Percentiles rank a stretch among this genome's conserved stretches.
These are phyloP conservation scores for Sporothrix variecibatus DNA, from an alignment of 2,329 filamentous ascomycete genomes.

Conservation along the genomic window DNA sequence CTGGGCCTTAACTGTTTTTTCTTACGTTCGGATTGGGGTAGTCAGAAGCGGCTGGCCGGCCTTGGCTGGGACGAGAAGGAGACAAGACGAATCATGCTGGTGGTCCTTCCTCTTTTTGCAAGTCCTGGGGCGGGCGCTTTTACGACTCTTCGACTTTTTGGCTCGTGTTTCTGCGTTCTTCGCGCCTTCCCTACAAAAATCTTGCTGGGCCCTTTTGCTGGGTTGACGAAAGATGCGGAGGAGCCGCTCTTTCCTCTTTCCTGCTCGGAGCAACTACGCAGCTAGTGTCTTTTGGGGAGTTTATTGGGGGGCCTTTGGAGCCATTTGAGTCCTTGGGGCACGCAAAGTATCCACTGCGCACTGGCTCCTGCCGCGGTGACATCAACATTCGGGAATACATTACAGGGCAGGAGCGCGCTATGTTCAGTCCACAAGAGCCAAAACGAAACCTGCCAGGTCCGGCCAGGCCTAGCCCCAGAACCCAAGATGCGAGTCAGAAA, in stretches of 20 bases:
- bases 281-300: background rate
- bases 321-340: background rate
- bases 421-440: background rate
- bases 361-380: conserved; percentile 18
- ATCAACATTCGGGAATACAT: conserved; percentile 14
- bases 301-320: background rate
- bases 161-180: background rate
- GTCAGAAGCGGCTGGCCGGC: conserved; percentile 2
- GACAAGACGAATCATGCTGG: conserved; percentile 16
- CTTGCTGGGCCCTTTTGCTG: background rate
- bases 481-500: background rate
- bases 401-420: background rate
- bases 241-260: background rate
- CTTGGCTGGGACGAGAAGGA: conserved; percentile 13
- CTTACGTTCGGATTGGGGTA: background rate
- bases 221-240: conserved; percentile 21
- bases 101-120: background rate
- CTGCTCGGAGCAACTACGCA: background rate
- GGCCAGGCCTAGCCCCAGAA: background rate
- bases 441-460: background rate
- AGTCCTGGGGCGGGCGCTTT: background rate
- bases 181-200: conserved; percentile 15
- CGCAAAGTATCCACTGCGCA: conserved; percentile 1
- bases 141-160: background rate
- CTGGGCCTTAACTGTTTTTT: background rate